Evolutionary conservation across 1,139 yeast genomes (phyloP), one percentile per base, ranked within the genome.

Genomic region (Yamadazyma blattariae): DNA sequence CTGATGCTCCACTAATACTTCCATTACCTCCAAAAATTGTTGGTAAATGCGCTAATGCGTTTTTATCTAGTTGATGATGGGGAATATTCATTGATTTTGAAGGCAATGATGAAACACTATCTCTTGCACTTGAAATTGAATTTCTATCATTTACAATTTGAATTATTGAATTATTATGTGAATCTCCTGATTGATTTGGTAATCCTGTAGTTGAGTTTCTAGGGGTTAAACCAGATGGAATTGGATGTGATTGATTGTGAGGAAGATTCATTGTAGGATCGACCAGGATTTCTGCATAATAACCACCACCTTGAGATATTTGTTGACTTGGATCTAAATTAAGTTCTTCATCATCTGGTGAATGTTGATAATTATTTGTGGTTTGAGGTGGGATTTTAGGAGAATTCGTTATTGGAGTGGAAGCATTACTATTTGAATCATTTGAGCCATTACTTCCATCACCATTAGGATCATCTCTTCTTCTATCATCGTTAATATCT

Each of bases 201-300:
- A 45, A 42, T 2, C 46, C 45, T 4, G 49, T 55, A 7, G 64
- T 52, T 21, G 70, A 63, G 38, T 61, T 59, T 32, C 74, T 51
- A 4, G 74, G 73, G 2, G 73, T 65, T 29, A 64, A 47, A 6
- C 44, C 46, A 9, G 64, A 50, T 9, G 56, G 45, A 2, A 57
- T 59, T 5, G 19, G 19, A 16, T 70, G 73, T 37, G 64, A 66
- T 47, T 59, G 66, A 47, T 67, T 62, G 41, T 69, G 75, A 4
- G 75, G 75, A 35, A 69, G 51, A 46, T 69, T 69, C 73, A 68
- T 67, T 21, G 74, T 68, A 3, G 75, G 74, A 45, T 70, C 75
- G 13, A 68, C 67, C 28, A 67, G 58, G 17, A 68, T 64, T 25
- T 70, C 76, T 8, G 71, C 68, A 44, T 68, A 70, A 48, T 69